Evolutionary conservation across 2,329 filamentous ascomycete species (phyloP).

Genomic region (Paraconiothyrium sp.): DNA sequence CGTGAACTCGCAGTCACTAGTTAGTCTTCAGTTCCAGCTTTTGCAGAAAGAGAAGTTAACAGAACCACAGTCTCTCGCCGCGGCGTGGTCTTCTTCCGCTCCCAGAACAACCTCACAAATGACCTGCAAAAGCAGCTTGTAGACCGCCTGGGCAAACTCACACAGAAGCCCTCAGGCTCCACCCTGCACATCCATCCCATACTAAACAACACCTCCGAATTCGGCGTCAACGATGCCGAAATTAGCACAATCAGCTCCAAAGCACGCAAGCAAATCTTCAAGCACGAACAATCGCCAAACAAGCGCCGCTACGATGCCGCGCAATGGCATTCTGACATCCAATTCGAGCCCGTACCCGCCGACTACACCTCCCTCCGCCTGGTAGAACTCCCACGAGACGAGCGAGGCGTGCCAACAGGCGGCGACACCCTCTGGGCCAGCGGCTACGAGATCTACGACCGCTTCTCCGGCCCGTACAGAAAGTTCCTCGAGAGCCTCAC

Average conservation of each 20-base stretch:
- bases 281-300: constrained; percentile 13
- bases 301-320: constrained; percentile 57
- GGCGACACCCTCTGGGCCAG: constrained; percentile 72
- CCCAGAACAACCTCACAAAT: constrained; percentile 68
- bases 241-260: constrained; percentile 49
- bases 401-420: constrained; percentile 53
- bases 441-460: constrained; percentile 73
- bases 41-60: neutral
- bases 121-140: constrained; percentile 72
- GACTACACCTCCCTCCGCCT: constrained; percentile 72
- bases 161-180: constrained; percentile 66
- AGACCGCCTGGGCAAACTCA: constrained; percentile 66
- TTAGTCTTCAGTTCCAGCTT: constrained; percentile 46
- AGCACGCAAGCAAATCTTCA: constrained; percentile 41
- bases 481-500: constrained; percentile 56
- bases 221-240: constrained; percentile 41
- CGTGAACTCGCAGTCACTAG: constrained; percentile 64
- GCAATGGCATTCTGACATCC: constrained; percentile 69
- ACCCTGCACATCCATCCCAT: constrained; percentile 70
- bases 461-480: constrained; percentile 62
- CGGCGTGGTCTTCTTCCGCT: constrained; percentile 76
- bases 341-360: constrained; percentile 70
- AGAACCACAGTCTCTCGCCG: constrained; percentile 67
- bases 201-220: constrained; percentile 36
- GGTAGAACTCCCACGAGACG: constrained; percentile 52